Evolutionary conservation across 768 basidiomycete genomes (phyloP), one percentile per base, ranked within the genome.

Genomic region (Suillus ampliporus): DNA sequence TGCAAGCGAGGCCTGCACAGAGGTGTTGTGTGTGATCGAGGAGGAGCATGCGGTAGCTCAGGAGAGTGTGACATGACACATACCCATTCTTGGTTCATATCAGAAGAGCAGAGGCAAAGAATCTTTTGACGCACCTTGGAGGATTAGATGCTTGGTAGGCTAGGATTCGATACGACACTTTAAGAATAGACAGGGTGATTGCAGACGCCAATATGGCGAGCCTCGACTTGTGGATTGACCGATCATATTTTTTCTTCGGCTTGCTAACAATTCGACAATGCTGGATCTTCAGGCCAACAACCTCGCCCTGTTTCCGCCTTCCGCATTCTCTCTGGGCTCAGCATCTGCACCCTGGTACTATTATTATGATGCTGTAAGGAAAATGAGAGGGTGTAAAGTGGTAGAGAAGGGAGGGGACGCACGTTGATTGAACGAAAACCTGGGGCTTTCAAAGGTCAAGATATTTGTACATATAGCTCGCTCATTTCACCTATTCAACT

Each of bases 11-110:
- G 1, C 68, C 75, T 28, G 44, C 63, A 40, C 71, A 71, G 19
- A 76, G 63, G n/a, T 57, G 37, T 14, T 58, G 60, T 17, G 76
- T 51, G 40, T 76, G 65, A 23, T 62, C 64, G 2, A 69, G 65
- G 2, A 75, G 61, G 13, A 73, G 70, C 43, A 59, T 66, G 51
- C 43, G 74, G 54, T 73, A 76, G 2, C 67, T 51, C 54, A 65
- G n/a, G 34, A 74, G 60, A 44, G 21, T 75, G 75, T 17, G 65
- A 26, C 26, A 73, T 64, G 21, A 75, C 61, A 56, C 74, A 75
- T 41, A 72, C 69, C 74, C 75, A 75, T 40, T 56, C 75, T 75
- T 26, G 9, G 17, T 31, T 17, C 21, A 21, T 3, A 35, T 53
- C 10, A 68, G 61, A 52, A 40, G 54, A 11, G 28, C 4, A 2